Base-by-base conservation (phyloP, 1,284 basidiomycete genomes). In the Austropuccinia psidii region DNA sequence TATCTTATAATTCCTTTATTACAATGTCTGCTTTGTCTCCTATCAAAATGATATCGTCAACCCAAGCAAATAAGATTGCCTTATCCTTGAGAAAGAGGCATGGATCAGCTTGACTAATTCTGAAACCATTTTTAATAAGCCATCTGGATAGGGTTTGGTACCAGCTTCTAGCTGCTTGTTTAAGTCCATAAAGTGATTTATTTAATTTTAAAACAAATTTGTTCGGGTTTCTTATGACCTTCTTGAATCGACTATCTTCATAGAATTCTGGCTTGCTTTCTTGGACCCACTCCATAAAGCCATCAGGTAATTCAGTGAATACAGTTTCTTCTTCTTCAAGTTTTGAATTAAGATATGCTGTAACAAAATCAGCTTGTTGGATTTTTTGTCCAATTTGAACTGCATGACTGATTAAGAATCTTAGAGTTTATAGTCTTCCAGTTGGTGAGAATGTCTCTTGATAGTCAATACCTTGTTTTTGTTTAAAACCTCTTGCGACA, bases 21-120 rank as follows among this genome's bases (percentile, higher is more conserved):
- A 60, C 19, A 3, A 47, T 43, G n/a, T 70, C 55, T 47, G 29
- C 50, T 19, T 60, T 35, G 19, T n/a, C 21, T 57, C 66, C 49
- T 68, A 68, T 39, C 9, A 68, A 21, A 57, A 68, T 68, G n/a
- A 57, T 29, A 31, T 68, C 52, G 45, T 68, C 52, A 43, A 68
- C 66, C 66, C 66, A 68, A 19, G 35, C 50, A 68, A 68, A 68
- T 17, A 45, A 27, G 43, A 11, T 27, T 19, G 11, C 50, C 9
- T 27, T 54, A 9, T 54, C 13, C n/a, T n/a, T n/a, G 24, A 54
- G 9, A n/a, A 54, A 27, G 9, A 54, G 24, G 24, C 11, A 54
- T 13, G 50, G 50, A 27, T 54, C 50, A 15, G 50, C 24, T 9
- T 54, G 9, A 21, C 50, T 54, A 27, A 54, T 54, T 54, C 50